A percentile compares a stretch with the other conserved stretches of the same genome.
phyloP scores from a whole-genome alignment of 2,329 filamentous ascomycete genomes.

The Xylariaceae sp. region DNA sequence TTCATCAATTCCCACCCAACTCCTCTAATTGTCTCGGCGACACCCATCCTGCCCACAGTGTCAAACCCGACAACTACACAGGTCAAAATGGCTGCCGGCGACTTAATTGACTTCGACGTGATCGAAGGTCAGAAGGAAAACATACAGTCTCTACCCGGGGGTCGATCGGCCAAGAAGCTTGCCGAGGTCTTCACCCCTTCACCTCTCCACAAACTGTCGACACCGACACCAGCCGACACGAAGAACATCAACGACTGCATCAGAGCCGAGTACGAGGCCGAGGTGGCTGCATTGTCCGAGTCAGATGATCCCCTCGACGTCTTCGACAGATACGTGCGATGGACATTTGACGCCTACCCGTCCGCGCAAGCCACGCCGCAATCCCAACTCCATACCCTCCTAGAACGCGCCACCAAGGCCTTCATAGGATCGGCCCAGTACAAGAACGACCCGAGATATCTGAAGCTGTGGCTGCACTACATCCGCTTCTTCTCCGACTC shows the following conservation, averaged over 20 bases:
- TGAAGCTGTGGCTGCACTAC: slow-evolving; percentile 92
- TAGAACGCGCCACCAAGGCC: slow-evolving; percentile 87
- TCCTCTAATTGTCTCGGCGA: not conserved
- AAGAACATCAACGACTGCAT: slow-evolving; percentile 72
- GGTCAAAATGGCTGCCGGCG: slow-evolving; percentile 41
- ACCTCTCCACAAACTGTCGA: slow-evolving; percentile 50
- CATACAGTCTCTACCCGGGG: slow-evolving; percentile 86
- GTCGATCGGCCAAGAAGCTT: slow-evolving; percentile 81
- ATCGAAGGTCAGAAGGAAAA: slow-evolving; percentile 98
- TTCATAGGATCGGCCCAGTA: slow-evolving; percentile 85
- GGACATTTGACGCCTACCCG: slow-evolving; percentile 92
- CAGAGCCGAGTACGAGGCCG: slow-evolving; percentile 79
- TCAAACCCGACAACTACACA: slow-evolving; percentile 17
- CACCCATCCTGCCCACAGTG: not conserved
- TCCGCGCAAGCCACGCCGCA: slow-evolving; percentile 86
- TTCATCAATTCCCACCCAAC: too few species aligned
- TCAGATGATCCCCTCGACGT: slow-evolving; percentile 93
- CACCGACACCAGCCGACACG: slow-evolving; percentile 65
- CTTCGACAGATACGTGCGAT: slow-evolving; percentile 94
- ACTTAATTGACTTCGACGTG: slow-evolving; percentile 73
- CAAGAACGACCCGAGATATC: slow-evolving; percentile 89
- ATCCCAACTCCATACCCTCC: slow-evolving; percentile 80
- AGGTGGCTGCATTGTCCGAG: slow-evolving; percentile 72
- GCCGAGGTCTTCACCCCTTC: slow-evolving; percentile 72
- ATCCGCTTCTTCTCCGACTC: slow-evolving; percentile 88